These are phyloP conservation scores for Nicotiana undulata DNA, from an alignment of 257 asterid genomes.

Conservation along the genomic window DNA sequence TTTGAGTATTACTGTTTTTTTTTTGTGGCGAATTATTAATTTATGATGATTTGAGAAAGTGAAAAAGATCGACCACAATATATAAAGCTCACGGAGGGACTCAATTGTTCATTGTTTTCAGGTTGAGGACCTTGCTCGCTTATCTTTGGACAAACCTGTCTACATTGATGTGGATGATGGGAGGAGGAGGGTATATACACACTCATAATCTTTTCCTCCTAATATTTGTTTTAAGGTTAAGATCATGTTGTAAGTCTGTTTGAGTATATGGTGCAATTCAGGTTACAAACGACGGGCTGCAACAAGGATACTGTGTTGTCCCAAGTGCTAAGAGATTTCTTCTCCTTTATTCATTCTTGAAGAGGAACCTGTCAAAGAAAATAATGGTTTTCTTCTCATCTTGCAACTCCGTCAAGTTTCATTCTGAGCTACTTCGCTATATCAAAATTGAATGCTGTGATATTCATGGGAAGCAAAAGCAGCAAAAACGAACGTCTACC, in stretches of 20 bases:
- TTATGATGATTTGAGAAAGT: neutral
- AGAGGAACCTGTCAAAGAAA: constrained; percentile 79
- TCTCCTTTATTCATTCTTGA: constrained; percentile 91
- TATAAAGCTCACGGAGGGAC: neutral
- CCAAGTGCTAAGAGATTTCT: constrained; percentile 74
- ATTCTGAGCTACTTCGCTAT: constrained; percentile 71
- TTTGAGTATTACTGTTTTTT: neutral
- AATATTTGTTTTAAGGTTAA: constrained; percentile 1
- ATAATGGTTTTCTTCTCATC: constrained; percentile 99
- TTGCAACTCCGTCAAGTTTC: constrained; percentile 82
- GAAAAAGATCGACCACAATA: neutral
- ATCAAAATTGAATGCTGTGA: constrained; percentile 70
- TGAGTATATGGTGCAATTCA: constrained; percentile 18
- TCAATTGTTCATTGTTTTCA: constrained; percentile 24
- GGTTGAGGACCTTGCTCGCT: constrained; percentile 96
- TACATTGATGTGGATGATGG: constrained; percentile 87
- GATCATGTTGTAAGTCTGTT: neutral
- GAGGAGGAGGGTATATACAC: constrained; percentile 57
- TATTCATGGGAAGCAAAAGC: constrained; percentile 92
- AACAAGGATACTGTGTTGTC: constrained; percentile 89
- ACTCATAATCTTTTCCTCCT: neutral
- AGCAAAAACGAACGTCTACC: constrained; percentile 79
- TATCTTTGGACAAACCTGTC: constrained; percentile 67
- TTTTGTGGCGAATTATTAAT: neutral
- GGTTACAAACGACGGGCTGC: constrained; percentile 94